A percentile compares a stretch with the other conserved stretches of the same genome.
Evolutionary conservation across 306 rosid species (phyloP).

Genomic region (Urtica urens): DNA sequence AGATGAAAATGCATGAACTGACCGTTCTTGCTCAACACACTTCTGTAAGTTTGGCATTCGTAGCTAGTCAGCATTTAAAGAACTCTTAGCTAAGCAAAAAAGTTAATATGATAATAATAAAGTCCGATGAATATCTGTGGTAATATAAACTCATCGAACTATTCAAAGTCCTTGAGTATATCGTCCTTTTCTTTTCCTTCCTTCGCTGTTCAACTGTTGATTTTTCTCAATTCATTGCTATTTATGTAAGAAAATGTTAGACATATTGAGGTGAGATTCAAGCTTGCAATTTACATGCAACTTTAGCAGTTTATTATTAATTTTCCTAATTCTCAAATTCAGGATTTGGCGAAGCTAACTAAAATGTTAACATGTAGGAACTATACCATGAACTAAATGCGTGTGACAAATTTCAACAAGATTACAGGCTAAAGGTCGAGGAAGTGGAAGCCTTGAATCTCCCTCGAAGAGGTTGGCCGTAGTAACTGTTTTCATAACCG

Average conservation of each 20-base stretch:
- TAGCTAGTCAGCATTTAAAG: background rate
- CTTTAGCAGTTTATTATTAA: background rate
- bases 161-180: too few relatives aligned
- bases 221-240: too few relatives aligned
- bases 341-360: slow-evolving; percentile 14
- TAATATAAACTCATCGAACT: too few relatives aligned
- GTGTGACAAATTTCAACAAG: slow-evolving; percentile 77
- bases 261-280: too few relatives aligned
- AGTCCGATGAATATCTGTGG: too few relatives aligned
- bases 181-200: too few relatives aligned
- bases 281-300: background rate
- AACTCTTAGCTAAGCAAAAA: background rate
- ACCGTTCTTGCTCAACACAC: slow-evolving; percentile 52
- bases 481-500: background rate
- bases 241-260: too few relatives aligned
- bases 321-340: background rate
- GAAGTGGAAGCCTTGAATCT: slow-evolving; percentile 65
- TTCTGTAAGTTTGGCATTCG: slow-evolving; percentile 46
- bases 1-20: slow-evolving; percentile 61
- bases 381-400: slow-evolving; percentile 67
- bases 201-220: too few relatives aligned
- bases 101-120: too few relatives aligned
- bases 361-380: slow-evolving; percentile 40
- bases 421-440: slow-evolving; percentile 53
- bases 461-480: slow-evolving; percentile 59